phyloP scores from a whole-genome alignment of 495 filamentous ascomycete species.

The Letharia lupina region DNA sequence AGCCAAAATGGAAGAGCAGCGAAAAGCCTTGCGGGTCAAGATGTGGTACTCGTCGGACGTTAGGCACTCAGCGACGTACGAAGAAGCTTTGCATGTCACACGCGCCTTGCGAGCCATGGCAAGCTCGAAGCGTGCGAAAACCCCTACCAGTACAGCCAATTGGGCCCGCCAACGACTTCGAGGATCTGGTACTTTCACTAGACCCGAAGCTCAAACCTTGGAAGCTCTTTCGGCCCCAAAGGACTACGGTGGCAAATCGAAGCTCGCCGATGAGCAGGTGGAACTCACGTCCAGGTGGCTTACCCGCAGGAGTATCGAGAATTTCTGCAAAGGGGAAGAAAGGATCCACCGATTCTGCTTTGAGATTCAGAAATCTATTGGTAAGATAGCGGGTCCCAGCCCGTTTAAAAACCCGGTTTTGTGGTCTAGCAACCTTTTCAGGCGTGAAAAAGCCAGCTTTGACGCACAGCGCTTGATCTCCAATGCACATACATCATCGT shows the following conservation, averaged over 20 bases:
- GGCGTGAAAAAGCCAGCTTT: conserved; percentile 65
- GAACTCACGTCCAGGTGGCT: conserved; percentile 82
- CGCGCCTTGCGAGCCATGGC: conserved; percentile 87
- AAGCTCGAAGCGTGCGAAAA: conserved; percentile 40
- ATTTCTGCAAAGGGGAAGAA: conserved; percentile 94
- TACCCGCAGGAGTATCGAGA: conserved; percentile 71
- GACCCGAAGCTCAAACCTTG: conserved; percentile 72
- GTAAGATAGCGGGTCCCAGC: conserved; percentile 77
- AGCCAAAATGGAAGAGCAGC: conserved; percentile 1
- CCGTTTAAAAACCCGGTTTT: conserved; percentile 81
- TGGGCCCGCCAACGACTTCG: conserved; percentile 26
- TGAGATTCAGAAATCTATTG: conserved; percentile 80
- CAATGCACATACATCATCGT: background rate
- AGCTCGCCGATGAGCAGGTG: conserved; percentile 92
- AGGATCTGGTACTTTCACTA: conserved; percentile 24
- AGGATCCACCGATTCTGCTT: conserved; percentile 89
- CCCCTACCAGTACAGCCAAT: conserved; percentile 30
- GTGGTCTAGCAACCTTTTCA: conserved; percentile 86
- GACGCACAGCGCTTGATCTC: conserved; percentile 49
- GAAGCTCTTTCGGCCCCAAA: conserved; percentile 75
- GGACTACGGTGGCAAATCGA: conserved; percentile 84
- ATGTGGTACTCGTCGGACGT: conserved; percentile 99
- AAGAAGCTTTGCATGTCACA: conserved; percentile 79
- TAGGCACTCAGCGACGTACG: conserved; percentile 80
- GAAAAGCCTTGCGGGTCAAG: conserved; percentile 70